Percentiles rank a stretch among this genome's conserved stretches.
Evolutionary conservation across 2,329 filamentous ascomycete species (phyloP).

Genomic region (Talaromyces pinophilus): DNA sequence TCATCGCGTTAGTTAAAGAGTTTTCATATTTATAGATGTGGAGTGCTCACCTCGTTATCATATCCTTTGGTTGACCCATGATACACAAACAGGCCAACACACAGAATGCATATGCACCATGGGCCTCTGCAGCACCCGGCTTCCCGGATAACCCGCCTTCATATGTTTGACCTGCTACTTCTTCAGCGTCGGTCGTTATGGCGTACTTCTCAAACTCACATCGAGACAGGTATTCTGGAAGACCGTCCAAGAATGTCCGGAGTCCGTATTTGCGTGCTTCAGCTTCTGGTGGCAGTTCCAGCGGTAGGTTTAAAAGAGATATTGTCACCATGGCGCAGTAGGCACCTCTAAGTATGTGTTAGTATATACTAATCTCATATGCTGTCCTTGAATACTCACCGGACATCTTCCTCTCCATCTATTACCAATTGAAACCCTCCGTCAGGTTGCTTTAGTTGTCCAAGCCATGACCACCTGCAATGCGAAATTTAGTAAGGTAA

Average conservation of each 20-base stretch:
- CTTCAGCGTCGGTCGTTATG: constrained; percentile 20
- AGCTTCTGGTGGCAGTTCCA: constrained; percentile 72
- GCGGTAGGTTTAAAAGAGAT: constrained; percentile 77
- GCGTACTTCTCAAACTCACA: constrained; percentile 55
- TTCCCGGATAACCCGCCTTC: constrained; percentile 90
- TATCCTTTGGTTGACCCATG: constrained; percentile 73
- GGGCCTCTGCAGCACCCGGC: constrained; percentile 78
- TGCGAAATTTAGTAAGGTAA: constrained; percentile 25
- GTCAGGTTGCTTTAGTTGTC: constrained; percentile 77
- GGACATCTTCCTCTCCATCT: constrained; percentile 88
- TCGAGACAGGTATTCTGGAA: constrained; percentile 76
- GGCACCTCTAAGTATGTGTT: constrained; percentile 63
- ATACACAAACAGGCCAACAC: constrained; percentile 86
- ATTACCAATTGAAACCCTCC: constrained; percentile 88
- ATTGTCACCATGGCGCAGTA: constrained; percentile 89
- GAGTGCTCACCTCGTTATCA: constrained; percentile 64
- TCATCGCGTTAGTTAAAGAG: constrained; percentile 16
- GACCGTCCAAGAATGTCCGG: constrained; percentile 67
- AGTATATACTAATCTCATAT: neutral
- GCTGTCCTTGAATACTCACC: constrained; percentile 53
- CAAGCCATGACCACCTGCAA: constrained; percentile 78
- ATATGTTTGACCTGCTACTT: constrained; percentile 73
- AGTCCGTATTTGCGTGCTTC: constrained; percentile 65
- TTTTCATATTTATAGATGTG: neutral
- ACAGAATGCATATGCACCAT: constrained; percentile 96